Base-by-base conservation (phyloP, 2,329 filamentous ascomycete genomes). In the Dryadomyces sulphureus region DNA sequence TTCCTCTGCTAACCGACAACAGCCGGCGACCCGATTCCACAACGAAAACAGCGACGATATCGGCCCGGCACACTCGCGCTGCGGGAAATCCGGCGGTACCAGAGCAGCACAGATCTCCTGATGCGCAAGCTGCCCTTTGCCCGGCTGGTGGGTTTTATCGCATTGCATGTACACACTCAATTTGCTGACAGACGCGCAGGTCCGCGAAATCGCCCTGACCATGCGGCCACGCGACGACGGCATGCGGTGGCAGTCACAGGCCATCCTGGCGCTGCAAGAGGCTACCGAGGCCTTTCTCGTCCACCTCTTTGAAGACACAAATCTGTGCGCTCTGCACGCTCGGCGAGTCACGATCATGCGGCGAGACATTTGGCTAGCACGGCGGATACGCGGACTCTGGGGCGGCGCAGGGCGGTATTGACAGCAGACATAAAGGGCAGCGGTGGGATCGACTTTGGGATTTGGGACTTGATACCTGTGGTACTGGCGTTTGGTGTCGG, bases 321-420 rank as follows among this genome's bases (percentile, higher is more conserved):
- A 96, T 67, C 75, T 96, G 38, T 95, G 90, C 67, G 92, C 90
- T 52, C 89, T 96, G 56, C 90, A 96, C 65, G 92, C 90, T 51
- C 95, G 94, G 69, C 75, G 90, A 61, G 88, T 96, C 45, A 96
- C 90, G 35, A 94, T 95, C 56, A 90, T 94, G 85, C 88, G 92
- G 65, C 94, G 94, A 68, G 92, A 96, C 64, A 94, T 98, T 56
- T 90, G 95, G 66, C 75, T 96, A 50, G 90, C 90, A 19, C 70
- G 84, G 57, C 69, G 84, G 54, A 88, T 90, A 65, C 72, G 84
- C 44, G 84, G 84, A 12, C 74, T 80, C 40, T 89, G 83, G 83
- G 84, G 79, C 41, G 83, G 82, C 5, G 55, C 70, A 66, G 65
- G 81, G 64, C 65, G 75, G 65, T 64, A 57, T 38, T 59, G 43